Evolutionary conservation across 2,329 filamentous ascomycete species (phyloP), one percentile per base, ranked within the genome.

Genomic region (Cordyceps militaris): DNA sequence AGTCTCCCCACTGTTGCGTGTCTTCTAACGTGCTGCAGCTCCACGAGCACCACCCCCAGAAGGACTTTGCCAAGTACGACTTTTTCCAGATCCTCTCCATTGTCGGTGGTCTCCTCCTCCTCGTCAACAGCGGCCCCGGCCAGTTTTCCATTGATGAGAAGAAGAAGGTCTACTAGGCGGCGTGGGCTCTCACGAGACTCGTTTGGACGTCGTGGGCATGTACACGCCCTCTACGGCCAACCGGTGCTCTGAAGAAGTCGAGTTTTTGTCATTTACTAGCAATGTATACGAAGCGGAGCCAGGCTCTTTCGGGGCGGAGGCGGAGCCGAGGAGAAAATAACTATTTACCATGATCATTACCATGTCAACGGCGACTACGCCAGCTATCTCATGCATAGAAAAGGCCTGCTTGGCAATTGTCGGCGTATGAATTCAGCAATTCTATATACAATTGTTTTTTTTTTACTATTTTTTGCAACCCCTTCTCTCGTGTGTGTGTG

Each of bases 21-120:
- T 23, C 38, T 23, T 42, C 54, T 50, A 43, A 57, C 23, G 5
- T 16, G 1, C 65, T 61, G 26, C 64, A 96, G 89, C 90, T 99
- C 65, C 93, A 97, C 79, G 88, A 93, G 65, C 89, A 96, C 78
- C 94, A 99, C 79, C 94, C 94, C 50, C 93, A 97, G 82, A 97
- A 97, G 84, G 94, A 99, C 76, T 99, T 99, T 71, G 94, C 94
- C 80, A 99, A 99, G 79, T 99, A 99, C 83, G 94, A 99, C 74
- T 99, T 99, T 82, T 99, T 99, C 86, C 94, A 99, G 80, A 97
- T 97, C 67, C 82, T 99, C 57, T 99, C 94, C 54, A 99, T 99
- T 71, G 93, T 97, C 64, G 94, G 94, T 63, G 94, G 94, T 73
- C 89, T 99, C 59, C 82, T 99, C 59, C 86, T 99, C 64, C 84